Evolutionary conservation across 75 land plant species (phyloP).

Genomic region (Selaginella moellendorffii): DNA sequence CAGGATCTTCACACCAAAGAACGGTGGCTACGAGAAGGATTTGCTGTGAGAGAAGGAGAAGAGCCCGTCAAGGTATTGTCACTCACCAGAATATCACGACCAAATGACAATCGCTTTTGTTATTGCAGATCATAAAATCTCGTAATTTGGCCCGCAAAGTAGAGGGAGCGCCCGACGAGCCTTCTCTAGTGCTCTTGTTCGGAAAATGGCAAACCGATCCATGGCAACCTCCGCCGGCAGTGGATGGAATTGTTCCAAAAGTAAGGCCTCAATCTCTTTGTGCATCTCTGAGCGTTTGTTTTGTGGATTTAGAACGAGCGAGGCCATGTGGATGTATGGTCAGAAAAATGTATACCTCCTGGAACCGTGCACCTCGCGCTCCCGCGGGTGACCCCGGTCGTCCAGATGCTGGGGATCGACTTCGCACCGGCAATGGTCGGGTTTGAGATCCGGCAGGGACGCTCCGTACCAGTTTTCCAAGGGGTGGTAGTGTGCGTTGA

Average conservation of each 20-base stretch:
- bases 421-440: constrained; percentile 98
- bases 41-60: constrained; percentile 57
- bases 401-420: constrained; percentile 61
- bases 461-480: constrained; percentile 66
- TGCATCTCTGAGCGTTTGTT: background rate
- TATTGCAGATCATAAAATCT: no score
- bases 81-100: no score
- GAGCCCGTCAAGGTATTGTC: constrained; percentile 71
- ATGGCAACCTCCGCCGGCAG: constrained; percentile 57
- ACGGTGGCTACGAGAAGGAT: constrained; percentile 79
- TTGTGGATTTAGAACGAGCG: constrained; percentile 59
- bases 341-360: constrained; percentile 87
- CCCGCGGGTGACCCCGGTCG: constrained; percentile 58
- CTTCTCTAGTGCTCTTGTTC: constrained; percentile 25
- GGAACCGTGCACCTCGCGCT: constrained; percentile 79
- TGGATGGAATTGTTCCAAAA: constrained; percentile 85
- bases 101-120: no score
- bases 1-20: constrained; percentile 58
- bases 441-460: constrained; percentile 79
- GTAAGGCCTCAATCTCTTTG: constrained; percentile 22
- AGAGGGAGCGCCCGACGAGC: background rate
- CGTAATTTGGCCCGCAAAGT: no score
- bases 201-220: constrained; percentile 90
- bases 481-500: constrained; percentile 89
- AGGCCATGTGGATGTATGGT: constrained; percentile 93